phyloP scores from a whole-genome alignment of 2,329 filamentous ascomycete species.

The Fusarium pseudoanthophilum region DNA sequence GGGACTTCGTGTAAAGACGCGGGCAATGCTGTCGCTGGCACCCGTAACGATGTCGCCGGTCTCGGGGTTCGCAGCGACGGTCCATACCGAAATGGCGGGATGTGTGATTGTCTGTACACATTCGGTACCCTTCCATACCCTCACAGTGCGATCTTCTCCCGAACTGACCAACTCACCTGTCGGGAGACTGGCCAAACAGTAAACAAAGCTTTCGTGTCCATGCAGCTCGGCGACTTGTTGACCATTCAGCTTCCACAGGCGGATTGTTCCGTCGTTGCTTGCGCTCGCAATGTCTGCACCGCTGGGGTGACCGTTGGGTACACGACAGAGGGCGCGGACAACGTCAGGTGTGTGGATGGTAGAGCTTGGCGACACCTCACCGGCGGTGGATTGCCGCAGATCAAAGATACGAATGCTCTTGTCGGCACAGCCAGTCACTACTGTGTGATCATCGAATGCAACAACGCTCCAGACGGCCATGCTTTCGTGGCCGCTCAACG shows the following conservation, averaged over 20 bases:
- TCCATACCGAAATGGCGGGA: slow-evolving; percentile 96
- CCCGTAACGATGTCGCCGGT: slow-evolving; percentile 95
- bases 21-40: slow-evolving; percentile 86
- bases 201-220: slow-evolving; percentile 96
- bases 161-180: slow-evolving; percentile 90
- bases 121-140: slow-evolving; percentile 84
- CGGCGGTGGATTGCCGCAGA: slow-evolving; percentile 68
- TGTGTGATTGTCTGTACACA: slow-evolving; percentile 97
- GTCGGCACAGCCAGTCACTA: slow-evolving; percentile 94
- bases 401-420: slow-evolving; percentile 88
- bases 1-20: slow-evolving; percentile 81
- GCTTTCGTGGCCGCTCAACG: slow-evolving; percentile 80
- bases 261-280: slow-evolving; percentile 89
- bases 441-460: slow-evolving; percentile 79
- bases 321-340: slow-evolving; percentile 85
- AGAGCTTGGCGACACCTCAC: slow-evolving; percentile 62
- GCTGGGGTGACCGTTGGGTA: slow-evolving; percentile 80
- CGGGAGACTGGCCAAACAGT: slow-evolving; percentile 80
- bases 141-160: slow-evolving; percentile 92
- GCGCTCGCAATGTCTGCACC: slow-evolving; percentile 95
- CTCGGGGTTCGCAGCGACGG: slow-evolving; percentile 81
- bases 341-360: slow-evolving; percentile 78
- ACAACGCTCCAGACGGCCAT: slow-evolving; percentile 90
- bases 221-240: slow-evolving; percentile 79
- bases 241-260: slow-evolving; percentile 86